A percentile compares a stretch with the other conserved stretches of the same genome.
Conservation (phyloP, 306 rosid genomes). For the Ormosia emarginata region DNA sequence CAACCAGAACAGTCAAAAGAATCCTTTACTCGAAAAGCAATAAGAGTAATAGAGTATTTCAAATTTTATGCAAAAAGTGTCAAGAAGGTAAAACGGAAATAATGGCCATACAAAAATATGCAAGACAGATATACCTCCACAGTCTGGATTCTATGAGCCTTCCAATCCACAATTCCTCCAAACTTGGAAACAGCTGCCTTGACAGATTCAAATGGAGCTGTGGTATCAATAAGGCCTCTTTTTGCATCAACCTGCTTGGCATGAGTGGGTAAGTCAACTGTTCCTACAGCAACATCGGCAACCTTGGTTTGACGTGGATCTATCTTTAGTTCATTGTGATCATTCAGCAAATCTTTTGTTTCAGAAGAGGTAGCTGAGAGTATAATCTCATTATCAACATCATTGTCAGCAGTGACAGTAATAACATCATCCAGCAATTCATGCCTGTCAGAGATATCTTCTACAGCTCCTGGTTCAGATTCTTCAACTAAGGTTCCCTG, state of each 20-base stretch:
- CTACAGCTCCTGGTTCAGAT: slow-evolving; percentile 23
- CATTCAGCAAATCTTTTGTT: slow-evolving; percentile 28
- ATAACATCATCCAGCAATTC: slow-evolving; percentile 29
- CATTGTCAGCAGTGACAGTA: slow-evolving; percentile 16
- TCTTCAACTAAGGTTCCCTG: slow-evolving; percentile 23
- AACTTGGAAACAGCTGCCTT: slow-evolving; percentile 96
- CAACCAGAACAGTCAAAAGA: neutral
- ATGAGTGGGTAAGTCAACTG: slow-evolving; percentile 35
- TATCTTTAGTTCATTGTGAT: slow-evolving; percentile 16
- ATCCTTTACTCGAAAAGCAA: slow-evolving; percentile 21
- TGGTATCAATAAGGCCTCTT: slow-evolving; percentile 76
- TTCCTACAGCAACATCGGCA: neutral
- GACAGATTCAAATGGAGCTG: slow-evolving; percentile 96
- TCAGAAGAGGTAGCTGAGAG: slow-evolving; percentile 38
- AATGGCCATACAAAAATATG: neutral
- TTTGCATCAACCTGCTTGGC: slow-evolving; percentile 38
- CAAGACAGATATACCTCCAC: slow-evolving; percentile 65
- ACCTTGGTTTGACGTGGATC: slow-evolving; percentile 27
- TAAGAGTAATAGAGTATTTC: slow-evolving; percentile 9
- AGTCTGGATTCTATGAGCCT: slow-evolving; percentile 86
- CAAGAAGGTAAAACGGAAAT: slow-evolving; percentile 2
- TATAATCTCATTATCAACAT: slow-evolving; percentile 19
- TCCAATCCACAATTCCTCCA: slow-evolving; percentile 99
- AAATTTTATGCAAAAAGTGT: slow-evolving; percentile 8
- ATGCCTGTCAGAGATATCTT: slow-evolving; percentile 16